These are phyloP conservation scores for Daldinia childiae DNA, from an alignment of 495 filamentous ascomycete species.

Conservation along the genomic window DNA sequence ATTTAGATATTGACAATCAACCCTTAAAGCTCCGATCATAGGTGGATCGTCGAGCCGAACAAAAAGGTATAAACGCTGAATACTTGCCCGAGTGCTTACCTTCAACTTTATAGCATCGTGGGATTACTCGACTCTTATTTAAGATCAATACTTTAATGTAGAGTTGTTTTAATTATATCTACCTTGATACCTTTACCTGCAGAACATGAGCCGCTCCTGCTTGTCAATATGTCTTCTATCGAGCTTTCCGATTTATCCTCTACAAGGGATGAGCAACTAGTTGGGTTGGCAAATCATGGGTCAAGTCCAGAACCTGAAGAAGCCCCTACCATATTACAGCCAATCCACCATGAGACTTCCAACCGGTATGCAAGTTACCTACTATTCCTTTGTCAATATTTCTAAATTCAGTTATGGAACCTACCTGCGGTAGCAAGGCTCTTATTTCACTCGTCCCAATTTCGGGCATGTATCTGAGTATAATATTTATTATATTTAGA, in stretches of 20 bases:
- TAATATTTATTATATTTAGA: not conserved
- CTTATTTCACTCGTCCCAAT: not conserved
- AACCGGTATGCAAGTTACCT: not conserved
- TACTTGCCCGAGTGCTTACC: not conserved
- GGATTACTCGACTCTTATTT: too few relatives aligned
- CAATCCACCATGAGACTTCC: not conserved
- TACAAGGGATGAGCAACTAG: not conserved
- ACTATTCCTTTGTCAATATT: too few relatives aligned
- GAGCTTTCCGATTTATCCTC: not conserved
- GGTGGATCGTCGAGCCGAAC: not conserved
- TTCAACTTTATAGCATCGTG: not conserved
- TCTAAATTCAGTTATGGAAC: too few relatives aligned
- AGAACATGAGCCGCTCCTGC: not conserved
- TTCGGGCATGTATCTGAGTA: not conserved
- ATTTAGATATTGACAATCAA: not conserved
- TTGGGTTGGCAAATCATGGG: not conserved
- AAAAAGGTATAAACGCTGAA: not conserved
- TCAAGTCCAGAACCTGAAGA: not conserved
- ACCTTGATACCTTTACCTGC: not conserved
- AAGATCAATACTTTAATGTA: too few relatives aligned
- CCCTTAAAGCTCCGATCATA: not conserved
- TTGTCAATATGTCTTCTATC: not conserved
- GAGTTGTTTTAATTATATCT: too few relatives aligned
- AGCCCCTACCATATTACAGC: not conserved
- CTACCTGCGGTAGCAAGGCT: not conserved